These are phyloP conservation scores for Arabis alpina DNA, from an alignment of 345 rosid species.

Conservation along the genomic window DNA sequence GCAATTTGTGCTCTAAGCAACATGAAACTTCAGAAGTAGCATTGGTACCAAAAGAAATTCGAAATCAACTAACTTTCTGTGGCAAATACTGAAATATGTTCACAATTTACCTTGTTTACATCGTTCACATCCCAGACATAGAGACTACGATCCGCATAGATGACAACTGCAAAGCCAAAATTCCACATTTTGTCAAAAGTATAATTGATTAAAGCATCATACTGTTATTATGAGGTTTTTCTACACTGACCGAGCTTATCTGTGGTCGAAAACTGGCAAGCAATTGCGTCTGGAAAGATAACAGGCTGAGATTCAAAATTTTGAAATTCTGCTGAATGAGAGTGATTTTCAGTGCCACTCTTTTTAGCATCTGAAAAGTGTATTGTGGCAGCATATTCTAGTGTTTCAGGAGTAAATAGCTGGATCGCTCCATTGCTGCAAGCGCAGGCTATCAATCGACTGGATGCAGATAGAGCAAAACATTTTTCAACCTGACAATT, in stretches of 20 bases:
- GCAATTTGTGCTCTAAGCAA: constrained; percentile 32
- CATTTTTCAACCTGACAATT: constrained; percentile 72
- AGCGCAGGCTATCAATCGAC: constrained; percentile 75
- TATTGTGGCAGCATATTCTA: constrained; percentile 54
- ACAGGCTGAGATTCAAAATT: constrained; percentile 36
- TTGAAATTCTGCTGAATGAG: constrained; percentile 24
- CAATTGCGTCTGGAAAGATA: constrained; percentile 68
- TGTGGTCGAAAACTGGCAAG: constrained; percentile 73
- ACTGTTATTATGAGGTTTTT: constrained; percentile 8
- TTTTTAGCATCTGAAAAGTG: constrained; percentile 57
- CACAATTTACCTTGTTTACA: constrained; percentile 58
- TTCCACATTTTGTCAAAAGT: background rate
- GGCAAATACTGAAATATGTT: constrained; percentile 5
- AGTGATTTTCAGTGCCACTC: constrained; percentile 39
- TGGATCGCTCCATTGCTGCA: constrained; percentile 70
- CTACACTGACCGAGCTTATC: constrained; percentile 64
- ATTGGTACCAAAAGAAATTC: constrained; percentile 10
- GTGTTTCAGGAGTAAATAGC: constrained; percentile 52
- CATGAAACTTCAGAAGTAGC: constrained; percentile 30
- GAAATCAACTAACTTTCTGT: background rate
- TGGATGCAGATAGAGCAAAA: constrained; percentile 70
- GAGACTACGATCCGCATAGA: constrained; percentile 77
- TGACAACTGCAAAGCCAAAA: constrained; percentile 62
- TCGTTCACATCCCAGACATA: constrained; percentile 74
- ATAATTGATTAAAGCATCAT: constrained; percentile 5